Evolutionary conservation across 179 eudicot genomes (phyloP).

Genomic region (Patellifolia procumbens): DNA sequence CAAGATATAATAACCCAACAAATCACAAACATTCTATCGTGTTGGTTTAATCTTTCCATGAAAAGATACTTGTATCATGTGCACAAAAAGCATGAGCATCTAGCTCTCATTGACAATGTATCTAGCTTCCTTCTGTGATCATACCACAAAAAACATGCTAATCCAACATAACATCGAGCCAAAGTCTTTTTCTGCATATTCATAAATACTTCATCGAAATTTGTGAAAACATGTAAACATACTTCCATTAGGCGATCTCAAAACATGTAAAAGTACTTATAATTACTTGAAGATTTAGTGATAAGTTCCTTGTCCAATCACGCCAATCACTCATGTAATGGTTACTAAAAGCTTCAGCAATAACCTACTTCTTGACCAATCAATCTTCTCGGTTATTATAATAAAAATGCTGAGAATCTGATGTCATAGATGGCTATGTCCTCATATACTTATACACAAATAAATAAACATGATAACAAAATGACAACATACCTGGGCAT

Average conservation of each 20-base stretch:
- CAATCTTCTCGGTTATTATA: too few species aligned
- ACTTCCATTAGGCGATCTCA: neutral
- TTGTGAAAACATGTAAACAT: neutral
- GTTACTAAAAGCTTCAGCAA: neutral
- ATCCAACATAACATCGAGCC: neutral
- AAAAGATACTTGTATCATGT: neutral
- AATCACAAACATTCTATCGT: too few species aligned
- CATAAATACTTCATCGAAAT: too few species aligned
- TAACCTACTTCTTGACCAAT: neutral
- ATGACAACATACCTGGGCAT: conserved; percentile 50
- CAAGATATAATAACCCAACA: too few species aligned
- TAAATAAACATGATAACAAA: neutral
- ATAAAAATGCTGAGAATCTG: neutral
- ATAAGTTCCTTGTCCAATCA: neutral
- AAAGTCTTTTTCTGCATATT: too few species aligned
- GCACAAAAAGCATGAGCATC: neutral
- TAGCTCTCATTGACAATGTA: neutral
- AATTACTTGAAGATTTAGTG: neutral
- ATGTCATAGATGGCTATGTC: neutral
- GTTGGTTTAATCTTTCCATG: too few species aligned
- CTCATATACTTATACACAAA: neutral
- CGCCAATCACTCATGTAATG: too few species aligned
- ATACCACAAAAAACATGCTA: neutral
- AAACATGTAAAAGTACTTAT: neutral
- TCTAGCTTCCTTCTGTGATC: neutral